Evolutionary conservation across 83 land plant genomes (phyloP).

Genomic region (Picea abies): DNA sequence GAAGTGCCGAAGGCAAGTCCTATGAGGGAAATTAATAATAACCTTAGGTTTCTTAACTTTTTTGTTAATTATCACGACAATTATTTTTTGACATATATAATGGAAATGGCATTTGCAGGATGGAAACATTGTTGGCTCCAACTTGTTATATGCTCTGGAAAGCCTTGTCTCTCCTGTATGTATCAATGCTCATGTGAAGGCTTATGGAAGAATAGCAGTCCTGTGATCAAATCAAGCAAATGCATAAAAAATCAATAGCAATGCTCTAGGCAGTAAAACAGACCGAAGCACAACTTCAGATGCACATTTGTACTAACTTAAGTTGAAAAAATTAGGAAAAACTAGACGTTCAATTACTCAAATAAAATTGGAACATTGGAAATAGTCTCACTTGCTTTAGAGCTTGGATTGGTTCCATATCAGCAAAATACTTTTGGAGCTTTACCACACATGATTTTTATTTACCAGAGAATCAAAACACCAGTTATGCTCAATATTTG

Average conservation of each 20-base stretch:
- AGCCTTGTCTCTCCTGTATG: conserved; percentile 91
- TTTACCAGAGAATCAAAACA: no score
- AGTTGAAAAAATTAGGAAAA: neutral
- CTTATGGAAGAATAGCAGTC: conserved; percentile 9
- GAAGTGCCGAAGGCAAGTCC: conserved; percentile 60
- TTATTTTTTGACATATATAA: neutral
- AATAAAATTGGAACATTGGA: neutral
- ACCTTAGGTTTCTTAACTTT: neutral
- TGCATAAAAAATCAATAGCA: neutral
- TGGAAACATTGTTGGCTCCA: conserved; percentile 69
- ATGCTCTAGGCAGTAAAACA: neutral
- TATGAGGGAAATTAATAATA: neutral
- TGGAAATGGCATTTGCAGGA: conserved; percentile 61
- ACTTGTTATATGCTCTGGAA: conserved; percentile 86
- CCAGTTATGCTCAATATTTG: no score
- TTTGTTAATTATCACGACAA: neutral
- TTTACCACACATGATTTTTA: no score
- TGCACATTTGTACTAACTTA: neutral
- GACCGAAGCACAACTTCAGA: neutral
- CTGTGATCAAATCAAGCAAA: neutral
- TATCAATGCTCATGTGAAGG: neutral
- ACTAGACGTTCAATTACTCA: neutral
- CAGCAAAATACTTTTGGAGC: no score
- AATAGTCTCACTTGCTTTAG: neutral
- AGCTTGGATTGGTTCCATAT: no score